These are phyloP conservation scores for Kandelia obovata DNA, from an alignment of 345 rosid species.

Conservation along the genomic window DNA sequence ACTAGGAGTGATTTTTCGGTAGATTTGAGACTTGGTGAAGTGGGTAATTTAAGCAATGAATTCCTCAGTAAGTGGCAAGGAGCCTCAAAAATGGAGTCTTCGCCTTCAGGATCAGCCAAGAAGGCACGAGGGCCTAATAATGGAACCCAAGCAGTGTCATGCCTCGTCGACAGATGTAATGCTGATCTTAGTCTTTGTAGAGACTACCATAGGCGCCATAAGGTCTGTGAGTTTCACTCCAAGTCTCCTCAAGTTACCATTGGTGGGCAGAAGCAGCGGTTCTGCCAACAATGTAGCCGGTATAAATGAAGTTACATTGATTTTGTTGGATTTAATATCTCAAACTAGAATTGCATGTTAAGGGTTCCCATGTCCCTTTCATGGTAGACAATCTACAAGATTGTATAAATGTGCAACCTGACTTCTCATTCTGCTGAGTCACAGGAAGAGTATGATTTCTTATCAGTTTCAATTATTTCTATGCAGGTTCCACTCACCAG, in stretches of 20 bases:
- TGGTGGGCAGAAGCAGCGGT: conserved; percentile 63
- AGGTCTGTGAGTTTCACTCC: conserved; percentile 87
- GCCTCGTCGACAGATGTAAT: conserved; percentile 75
- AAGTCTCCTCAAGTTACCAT: conserved; percentile 69
- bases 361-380: not conserved
- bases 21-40: conserved; percentile 77
- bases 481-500: conserved; percentile 47
- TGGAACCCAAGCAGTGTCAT: conserved; percentile 47
- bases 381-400: too few relatives aligned
- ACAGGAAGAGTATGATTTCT: not conserved
- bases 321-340: not conserved
- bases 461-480: conserved; percentile 1
- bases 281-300: conserved; percentile 98
- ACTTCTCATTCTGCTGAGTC: not conserved
- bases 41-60: conserved; percentile 36
- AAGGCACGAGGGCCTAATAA: conserved; percentile 46
- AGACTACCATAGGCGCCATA: conserved; percentile 84
- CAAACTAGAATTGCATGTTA: not conserved
- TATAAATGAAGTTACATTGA: conserved; percentile 7
- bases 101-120: conserved; percentile 44
- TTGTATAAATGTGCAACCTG: too few relatives aligned
- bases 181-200: conserved; percentile 65
- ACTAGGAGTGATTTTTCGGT: conserved; percentile 49
- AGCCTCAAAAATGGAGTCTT: conserved; percentile 31
- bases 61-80: conserved; percentile 43